Evolutionary conservation across 2,329 filamentous ascomycete species (phyloP).

Genomic region (Bipolaris sorokiniana): DNA sequence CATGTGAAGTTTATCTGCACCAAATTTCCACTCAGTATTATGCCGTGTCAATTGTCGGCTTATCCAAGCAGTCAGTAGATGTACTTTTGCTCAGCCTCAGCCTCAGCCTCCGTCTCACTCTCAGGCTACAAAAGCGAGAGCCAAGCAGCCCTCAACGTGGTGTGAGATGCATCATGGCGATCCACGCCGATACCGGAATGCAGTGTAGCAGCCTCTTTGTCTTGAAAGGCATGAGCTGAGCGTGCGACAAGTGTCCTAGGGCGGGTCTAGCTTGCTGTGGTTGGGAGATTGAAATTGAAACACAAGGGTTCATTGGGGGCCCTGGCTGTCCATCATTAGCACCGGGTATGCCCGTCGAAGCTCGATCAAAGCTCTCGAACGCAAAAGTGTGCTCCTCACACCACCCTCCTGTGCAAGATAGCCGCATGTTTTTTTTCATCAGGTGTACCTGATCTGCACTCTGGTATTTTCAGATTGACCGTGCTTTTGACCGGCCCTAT

Average conservation of each 20-base stretch:
- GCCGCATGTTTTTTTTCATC: neutral
- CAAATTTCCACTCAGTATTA: neutral
- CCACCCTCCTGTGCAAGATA: no score
- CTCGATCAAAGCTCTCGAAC: neutral
- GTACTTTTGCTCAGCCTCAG: conserved; percentile 11
- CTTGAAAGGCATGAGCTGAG: conserved; percentile 7
- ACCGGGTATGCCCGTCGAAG: neutral
- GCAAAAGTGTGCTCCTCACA: neutral
- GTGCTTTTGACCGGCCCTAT: neutral
- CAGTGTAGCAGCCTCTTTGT: conserved; percentile 6
- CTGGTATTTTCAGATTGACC: neutral
- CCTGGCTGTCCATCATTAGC: neutral
- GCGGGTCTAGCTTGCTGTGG: neutral
- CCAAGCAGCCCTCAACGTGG: neutral
- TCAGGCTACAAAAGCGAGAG: conserved; percentile 7
- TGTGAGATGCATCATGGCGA: neutral
- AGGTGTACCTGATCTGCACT: neutral
- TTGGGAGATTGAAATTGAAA: neutral
- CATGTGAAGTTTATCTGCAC: neutral
- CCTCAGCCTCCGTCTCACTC: conserved; percentile 4
- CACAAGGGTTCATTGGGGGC: neutral
- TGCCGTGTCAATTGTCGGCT: neutral
- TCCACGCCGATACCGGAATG: neutral
- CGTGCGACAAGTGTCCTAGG: neutral
- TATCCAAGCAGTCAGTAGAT: neutral